These are phyloP conservation scores for Blastomyces silverae DNA, from an alignment of 2,329 filamentous ascomycete species.

Conservation along the genomic window DNA sequence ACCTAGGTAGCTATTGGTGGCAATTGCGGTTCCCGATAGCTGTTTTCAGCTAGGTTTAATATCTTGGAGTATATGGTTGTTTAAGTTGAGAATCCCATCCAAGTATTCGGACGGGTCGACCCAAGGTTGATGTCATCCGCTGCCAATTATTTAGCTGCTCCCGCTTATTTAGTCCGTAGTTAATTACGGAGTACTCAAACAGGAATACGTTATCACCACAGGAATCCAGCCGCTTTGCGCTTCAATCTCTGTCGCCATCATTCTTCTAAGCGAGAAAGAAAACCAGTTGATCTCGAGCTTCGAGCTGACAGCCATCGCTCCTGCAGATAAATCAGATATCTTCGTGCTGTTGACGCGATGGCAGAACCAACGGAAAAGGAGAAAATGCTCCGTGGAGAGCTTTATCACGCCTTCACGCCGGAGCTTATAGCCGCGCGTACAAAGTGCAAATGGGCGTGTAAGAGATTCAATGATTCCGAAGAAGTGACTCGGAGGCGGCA, in stretches of 20 bases:
- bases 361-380: slow-evolving; percentile 27
- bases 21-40: too few species aligned
- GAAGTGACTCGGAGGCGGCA: slow-evolving; percentile 52
- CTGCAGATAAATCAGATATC: background rate
- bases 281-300: background rate
- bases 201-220: too few species aligned
- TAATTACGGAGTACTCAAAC: too few species aligned
- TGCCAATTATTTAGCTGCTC: too few species aligned
- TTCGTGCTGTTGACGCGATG: slow-evolving; percentile 4
- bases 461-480: slow-evolving; percentile 59
- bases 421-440: slow-evolving; percentile 57
- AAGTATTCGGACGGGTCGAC: background rate
- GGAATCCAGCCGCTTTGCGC: background rate
- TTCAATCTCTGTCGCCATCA: background rate
- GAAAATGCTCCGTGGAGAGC: slow-evolving; percentile 59
- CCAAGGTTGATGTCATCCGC: too few species aligned
- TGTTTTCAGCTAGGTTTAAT: background rate
- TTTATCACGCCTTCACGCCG: slow-evolving; percentile 68
- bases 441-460: slow-evolving; percentile 56
- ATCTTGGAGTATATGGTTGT: background rate
- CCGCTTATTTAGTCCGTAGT: too few species aligned
- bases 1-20: too few species aligned
- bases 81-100: background rate
- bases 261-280: background rate
- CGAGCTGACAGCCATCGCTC: background rate